phyloP scores from a whole-genome alignment of 2,329 filamentous ascomycete species.

The Rutstroemia sp. region DNA sequence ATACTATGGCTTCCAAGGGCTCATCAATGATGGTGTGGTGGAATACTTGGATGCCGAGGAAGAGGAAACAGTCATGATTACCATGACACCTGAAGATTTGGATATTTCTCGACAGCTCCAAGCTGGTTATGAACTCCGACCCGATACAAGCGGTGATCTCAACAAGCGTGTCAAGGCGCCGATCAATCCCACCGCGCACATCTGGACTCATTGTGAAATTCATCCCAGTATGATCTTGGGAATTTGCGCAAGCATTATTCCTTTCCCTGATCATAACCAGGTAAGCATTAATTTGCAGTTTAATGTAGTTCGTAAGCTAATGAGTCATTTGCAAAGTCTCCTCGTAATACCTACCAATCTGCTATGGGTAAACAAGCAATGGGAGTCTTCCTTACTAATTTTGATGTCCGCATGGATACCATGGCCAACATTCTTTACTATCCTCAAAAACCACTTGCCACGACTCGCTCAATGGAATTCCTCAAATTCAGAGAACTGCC shows the following conservation, averaged over 20 bases:
- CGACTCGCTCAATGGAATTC: slow-evolving; percentile 97
- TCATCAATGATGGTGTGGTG: slow-evolving; percentile 77
- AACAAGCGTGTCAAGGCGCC: slow-evolving; percentile 84
- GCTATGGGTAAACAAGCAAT: slow-evolving; percentile 99
- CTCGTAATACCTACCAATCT: slow-evolving; percentile 97
- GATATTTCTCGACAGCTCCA: slow-evolving; percentile 68
- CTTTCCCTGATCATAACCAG: slow-evolving; percentile 98
- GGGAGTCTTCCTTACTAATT: slow-evolving; percentile 98
- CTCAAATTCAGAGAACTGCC: slow-evolving; percentile 96
- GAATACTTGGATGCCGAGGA: slow-evolving; percentile 98
- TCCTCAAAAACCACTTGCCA: slow-evolving; percentile 93
- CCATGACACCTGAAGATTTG: slow-evolving; percentile 95
- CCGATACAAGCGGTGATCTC: slow-evolving; percentile 61
- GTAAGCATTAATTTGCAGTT: slow-evolving; percentile 36
- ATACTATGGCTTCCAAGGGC: slow-evolving; percentile 81
- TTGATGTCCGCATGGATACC: slow-evolving; percentile 94
- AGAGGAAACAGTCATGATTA: slow-evolving; percentile 98
- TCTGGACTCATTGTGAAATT: slow-evolving; percentile 97
- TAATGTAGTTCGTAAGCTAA: slow-evolving; percentile 28
- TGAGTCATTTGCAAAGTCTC: slow-evolving; percentile 51
- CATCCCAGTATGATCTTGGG: slow-evolving; percentile 98
- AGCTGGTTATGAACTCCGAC: slow-evolving; percentile 50
- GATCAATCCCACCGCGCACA: slow-evolving; percentile 79
- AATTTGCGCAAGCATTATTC: slow-evolving; percentile 98
- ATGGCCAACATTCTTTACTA: slow-evolving; percentile 99